Percentiles rank a stretch among this genome's conserved stretches.
Conservation (phyloP, 768 basidiomycete genomes). For the Mycena epipterygia region DNA sequence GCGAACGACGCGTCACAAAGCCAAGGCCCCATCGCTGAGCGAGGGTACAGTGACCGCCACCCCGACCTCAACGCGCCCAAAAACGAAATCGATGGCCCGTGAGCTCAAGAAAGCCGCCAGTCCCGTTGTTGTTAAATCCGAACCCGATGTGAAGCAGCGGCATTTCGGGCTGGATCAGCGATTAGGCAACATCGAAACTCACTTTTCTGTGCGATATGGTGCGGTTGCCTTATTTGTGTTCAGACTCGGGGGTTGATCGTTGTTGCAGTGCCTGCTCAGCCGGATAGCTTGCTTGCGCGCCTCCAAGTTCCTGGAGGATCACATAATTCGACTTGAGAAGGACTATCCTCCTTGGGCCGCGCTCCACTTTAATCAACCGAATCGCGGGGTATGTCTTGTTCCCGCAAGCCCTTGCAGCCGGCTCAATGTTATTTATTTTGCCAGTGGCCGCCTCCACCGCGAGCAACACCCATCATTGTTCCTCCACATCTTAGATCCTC, state of each 20-base stretch:
- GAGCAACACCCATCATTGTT: conserved; percentile 82
- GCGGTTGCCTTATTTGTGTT: conserved; percentile 26
- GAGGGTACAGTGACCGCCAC: conserved; percentile 25
- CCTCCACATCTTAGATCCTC: conserved; percentile 68
- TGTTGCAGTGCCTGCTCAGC: conserved; percentile 75
- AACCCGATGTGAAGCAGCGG: conserved; percentile 35
- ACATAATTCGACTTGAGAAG: conserved; percentile 81
- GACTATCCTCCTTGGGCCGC: conserved; percentile 92
- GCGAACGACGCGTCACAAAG: conserved; percentile 55
- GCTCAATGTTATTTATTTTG: too few relatives aligned
- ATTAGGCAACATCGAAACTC: conserved; percentile 75
- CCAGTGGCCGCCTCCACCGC: conserved; percentile 90
- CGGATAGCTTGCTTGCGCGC: conserved; percentile 72
- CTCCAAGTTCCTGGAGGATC: conserved; percentile 82
- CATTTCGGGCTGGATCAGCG: conserved; percentile 77
- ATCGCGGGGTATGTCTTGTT: conserved; percentile 73
- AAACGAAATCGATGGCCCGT: conserved; percentile 25
- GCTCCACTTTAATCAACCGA: conserved; percentile 89
- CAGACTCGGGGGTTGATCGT: neutral
- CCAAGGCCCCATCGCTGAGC: conserved; percentile 13
- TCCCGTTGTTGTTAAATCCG: conserved; percentile 12
- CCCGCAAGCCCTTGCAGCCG: too few relatives aligned
- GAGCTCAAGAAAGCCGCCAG: conserved; percentile 22
- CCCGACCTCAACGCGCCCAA: conserved; percentile 21
- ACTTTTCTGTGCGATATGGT: conserved; percentile 85